Base-by-base conservation (phyloP, 2,329 filamentous ascomycete species). In the Leptographium galeiforme region DNA sequence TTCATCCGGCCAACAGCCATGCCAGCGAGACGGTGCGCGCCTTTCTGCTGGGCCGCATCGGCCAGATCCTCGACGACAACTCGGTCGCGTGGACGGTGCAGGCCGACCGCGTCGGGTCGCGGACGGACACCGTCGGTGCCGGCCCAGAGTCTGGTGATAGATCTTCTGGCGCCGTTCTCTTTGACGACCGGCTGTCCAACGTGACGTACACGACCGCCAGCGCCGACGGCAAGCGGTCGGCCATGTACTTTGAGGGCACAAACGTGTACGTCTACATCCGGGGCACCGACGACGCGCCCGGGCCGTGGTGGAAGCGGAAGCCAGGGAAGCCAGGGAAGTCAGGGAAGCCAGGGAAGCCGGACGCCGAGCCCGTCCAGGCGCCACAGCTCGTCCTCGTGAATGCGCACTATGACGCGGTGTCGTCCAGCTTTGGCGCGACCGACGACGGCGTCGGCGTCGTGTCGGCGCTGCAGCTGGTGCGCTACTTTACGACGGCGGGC, bases 251-350 rank as follows among this genome's bases (percentile, higher is more conserved):
- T 61, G 90, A 97, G 68, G 87, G 89, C 36, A 91, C 81, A 57
- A 98, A 97, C 62, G 82, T 96, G 59, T 84, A 96, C 57, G 83
- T 95, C 40, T 95, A 96, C 63, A 86, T 98, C 55, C 84, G 87
- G 47, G 93, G 93, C 36, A 80, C 76, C 40, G 79, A 89, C 51
- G 88, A 91, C 59, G 79, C 84, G 32, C 71, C 77, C 34, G 82
- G 82, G 10, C 74, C 80, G 45, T 95, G 87, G 85, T 95, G 85
- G 87, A 45, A n/a, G n/a, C n/a, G n/a, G n/a, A n/a, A n/a, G n/a
- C n/a, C n/a, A n/a, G n/a, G n/a, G n/a, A n/a, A n/a, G n/a, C n/a
- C n/a, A n/a, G n/a, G n/a, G n/a, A n/a, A n/a, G n/a, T n/a, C n/a
- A n/a, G n/a, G n/a, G n/a, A n/a, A n/a, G n/a, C n/a, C n/a, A n/a